Base-by-base conservation (phyloP, 1,284 basidiomycete genomes). In the Stygiomarasmius scandens region DNA sequence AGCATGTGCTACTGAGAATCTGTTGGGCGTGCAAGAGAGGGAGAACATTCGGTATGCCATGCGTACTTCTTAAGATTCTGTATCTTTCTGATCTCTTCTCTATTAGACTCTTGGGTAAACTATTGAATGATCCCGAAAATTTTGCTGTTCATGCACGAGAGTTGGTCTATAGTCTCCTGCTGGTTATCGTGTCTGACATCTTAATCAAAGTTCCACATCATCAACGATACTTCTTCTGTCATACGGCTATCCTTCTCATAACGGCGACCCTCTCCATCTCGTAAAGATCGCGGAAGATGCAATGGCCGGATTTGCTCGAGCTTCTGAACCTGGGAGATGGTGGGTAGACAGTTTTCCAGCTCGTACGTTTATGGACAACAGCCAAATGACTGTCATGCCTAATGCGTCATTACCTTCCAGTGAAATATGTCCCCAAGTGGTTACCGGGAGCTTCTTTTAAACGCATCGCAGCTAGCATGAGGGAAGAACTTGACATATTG, bases 211-310 rank as follows among this genome's bases (percentile, higher is more conserved):
- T 36, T 54, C 44, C 2, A 47, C 53, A 8, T 54, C 53, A 22
- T 48, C 53, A 4, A 58, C 74, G 8, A 73, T 77, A n/a, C 67
- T 79, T 6, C 63, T 63, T 2, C 59, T 78, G 5, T 64, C 75
- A 9, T 77, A 76, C 55, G 77, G 77, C 0, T 77, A 79, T 58
- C 58, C 69, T n/a, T 66, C 71, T 0, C 56, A 70, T 14, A 62
- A 59, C 12, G 63, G 69, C 10, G 77, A 80, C 54, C 68, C 70
- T 25, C 54, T 68, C 4, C 58, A 58, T 1, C 62, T 78, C 5
- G 71, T 78, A 2, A 64, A 70, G 50, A 74, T 77, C 8, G 76
- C 72, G 5, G 72, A 78, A 54, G 66, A 74, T 45, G 76, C 77
- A 12, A 77, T 78, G 74, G 64, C 66, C n/a, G 75, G 74, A 6